phyloP scores from a whole-genome alignment of 495 filamentous ascomycete species.

The Penicillium desertorum region DNA sequence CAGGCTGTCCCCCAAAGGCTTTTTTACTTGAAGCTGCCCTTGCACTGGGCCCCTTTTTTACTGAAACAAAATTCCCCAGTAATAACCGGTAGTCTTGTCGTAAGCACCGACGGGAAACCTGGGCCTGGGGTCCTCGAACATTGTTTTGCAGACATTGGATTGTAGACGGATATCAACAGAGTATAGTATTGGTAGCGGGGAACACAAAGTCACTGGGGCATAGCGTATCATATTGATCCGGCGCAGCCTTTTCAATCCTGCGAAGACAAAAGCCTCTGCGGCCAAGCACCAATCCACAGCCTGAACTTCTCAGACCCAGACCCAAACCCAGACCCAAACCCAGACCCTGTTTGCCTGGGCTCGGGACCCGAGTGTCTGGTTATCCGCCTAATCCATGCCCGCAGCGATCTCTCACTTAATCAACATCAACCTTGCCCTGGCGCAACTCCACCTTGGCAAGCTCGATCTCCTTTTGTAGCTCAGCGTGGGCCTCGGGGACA shows the following conservation, averaged over 20 bases:
- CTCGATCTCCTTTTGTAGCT: slow-evolving; percentile 70
- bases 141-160: background rate
- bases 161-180: slow-evolving; percentile 25
- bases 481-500: slow-evolving; percentile 85
- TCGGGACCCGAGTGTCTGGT: too few relatives aligned
- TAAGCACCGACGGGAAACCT: background rate
- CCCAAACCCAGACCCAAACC: background rate
- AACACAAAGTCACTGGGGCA: slow-evolving; percentile 2
- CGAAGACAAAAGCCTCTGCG: slow-evolving; percentile 5
- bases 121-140: too few relatives aligned
- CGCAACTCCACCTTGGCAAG: slow-evolving; percentile 52
- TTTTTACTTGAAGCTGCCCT: background rate
- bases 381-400: background rate
- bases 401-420: slow-evolving; percentile 31
- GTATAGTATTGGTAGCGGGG: slow-evolving; percentile 22
- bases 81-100: background rate
- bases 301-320: background rate
- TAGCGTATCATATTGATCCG: slow-evolving; percentile 10
- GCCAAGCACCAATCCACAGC: background rate
- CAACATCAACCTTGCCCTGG: slow-evolving; percentile 49
- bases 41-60: background rate
- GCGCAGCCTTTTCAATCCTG: background rate
- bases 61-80: background rate
- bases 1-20: background rate
- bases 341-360: background rate